Base-by-base conservation (phyloP, 2,329 filamentous ascomycete species). In the Botryotinia calthae region DNA sequence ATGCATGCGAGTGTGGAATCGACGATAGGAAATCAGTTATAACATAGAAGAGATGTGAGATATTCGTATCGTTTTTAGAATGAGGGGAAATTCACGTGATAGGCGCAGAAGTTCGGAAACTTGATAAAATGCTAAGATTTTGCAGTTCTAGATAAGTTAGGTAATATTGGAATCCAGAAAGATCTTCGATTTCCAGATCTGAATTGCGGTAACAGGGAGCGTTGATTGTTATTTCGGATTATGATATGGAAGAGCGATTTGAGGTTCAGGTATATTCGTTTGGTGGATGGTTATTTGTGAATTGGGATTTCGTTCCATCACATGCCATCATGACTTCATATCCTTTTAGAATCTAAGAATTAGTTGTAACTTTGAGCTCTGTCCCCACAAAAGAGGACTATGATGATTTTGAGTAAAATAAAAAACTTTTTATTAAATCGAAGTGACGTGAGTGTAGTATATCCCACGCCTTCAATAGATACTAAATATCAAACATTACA, bases 291-390 rank as follows among this genome's bases (percentile, higher is more conserved):
- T 2, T 14, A 42, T 42, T 14, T 42, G 12, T 1, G 10, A 5
- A 51, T n/a, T 6, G 0, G 22, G 10, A 14, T 16, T 28, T 2
- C 51, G 12, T 3, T 28, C n/a, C 51, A 28, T 56, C n/a, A 18
- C n/a, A 56, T 18, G 7, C n/a, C 25, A 3, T 2, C 2, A 54
- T 16, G 16, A 16, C 2, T 54, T n/a, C 2, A 8, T 3, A 14
- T n/a, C 0, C 0, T n/a, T 16, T 12, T 8, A 28, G 2, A 56
- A 9, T 28, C 2, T 4, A 28, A 28, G 6, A 31, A 0, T 28
- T 9, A 31, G n/a, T 3, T 56, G n/a, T n/a, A 56, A 28, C 1
- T n/a, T 56, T 28, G 14, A 9, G 51, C 51, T 7, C n/a, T 56
- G 31, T 28, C 28, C 14, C 4, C n/a, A 56, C n/a, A 28, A 1